Base-by-base conservation (phyloP, 2,329 filamentous ascomycete genomes). In the Madurella mycetomatis region DNA sequence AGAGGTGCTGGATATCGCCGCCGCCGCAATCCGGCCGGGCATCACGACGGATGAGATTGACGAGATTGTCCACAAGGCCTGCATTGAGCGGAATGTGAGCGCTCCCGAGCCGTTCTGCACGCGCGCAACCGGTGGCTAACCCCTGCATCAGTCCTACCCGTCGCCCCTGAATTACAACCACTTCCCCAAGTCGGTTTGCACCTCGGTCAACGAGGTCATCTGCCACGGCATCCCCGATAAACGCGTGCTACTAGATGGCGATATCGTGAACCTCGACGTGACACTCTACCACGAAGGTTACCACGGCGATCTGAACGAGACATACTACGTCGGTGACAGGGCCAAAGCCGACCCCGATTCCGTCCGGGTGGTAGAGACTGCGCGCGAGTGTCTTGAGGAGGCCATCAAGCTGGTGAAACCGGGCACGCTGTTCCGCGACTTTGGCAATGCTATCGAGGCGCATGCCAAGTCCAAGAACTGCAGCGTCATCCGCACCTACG, bases 161-260 rank as follows among this genome's bases (percentile, higher is more conserved):
- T 66, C 64, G 3, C 64, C 64, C 15, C 58, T 66, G 45, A 66
- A 66, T 56, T 66, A 66, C 55, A 66, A 66, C 55, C 60, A 62
- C 54, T 99, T 97, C 74, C 94, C 94, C 61, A 99, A 99, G 76
- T 99, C 94, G 0, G 89, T 96, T 59, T 99, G 94, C 74, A 97
- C 92, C 2, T 97, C 92, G 2, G 75, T 89, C 47, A 99, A 99
- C 76, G 94, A 99, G 73, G 88, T 96, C 60, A 97, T 99, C 70
- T 99, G 94, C 76, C 94, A 99, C 77, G 94, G 94, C 50, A 99
- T 99, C 60, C 94, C 94, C 15, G 94, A 99, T 67, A 85, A 95
- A 70, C 84, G 94, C 52, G 79, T 88, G 8, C 80, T 99, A 1
- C 74, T 90, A 60, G 92, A 99, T 63, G 94, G 94, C 58, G 94